Conservation (phyloP, 345 rosid genomes). For the Cardamine chenopodiifolia region DNA sequence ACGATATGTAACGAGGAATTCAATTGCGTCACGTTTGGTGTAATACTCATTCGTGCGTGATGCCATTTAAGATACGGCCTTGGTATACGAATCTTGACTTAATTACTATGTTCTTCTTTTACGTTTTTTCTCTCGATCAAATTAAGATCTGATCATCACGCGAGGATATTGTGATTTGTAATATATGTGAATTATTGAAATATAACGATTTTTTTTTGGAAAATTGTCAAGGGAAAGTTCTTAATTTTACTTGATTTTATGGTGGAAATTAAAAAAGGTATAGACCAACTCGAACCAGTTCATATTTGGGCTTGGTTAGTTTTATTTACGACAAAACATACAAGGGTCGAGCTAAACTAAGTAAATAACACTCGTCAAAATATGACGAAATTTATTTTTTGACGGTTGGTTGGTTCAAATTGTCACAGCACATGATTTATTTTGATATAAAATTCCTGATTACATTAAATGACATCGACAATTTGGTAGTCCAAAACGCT, state of each 20-base stretch:
- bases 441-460: neutral
- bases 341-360: neutral
- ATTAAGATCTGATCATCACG: slow-evolving; percentile 16
- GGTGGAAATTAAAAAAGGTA: neutral
- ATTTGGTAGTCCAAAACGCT: slow-evolving; percentile 3
- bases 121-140: neutral
- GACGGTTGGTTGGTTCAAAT: neutral
- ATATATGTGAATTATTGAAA: slow-evolving; percentile 29
- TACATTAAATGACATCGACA: neutral
- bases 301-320: neutral
- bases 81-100: slow-evolving; percentile 46
- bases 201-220: neutral
- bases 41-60: slow-evolving; percentile 42
- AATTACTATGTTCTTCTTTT: neutral
- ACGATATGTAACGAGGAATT: slow-evolving; percentile 38
- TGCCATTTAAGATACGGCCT: slow-evolving; percentile 42
- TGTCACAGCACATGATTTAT: neutral
- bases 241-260: neutral
- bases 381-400: neutral
- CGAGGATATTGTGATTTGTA: slow-evolving; percentile 17
- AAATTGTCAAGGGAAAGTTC: neutral
- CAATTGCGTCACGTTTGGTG: slow-evolving; percentile 46
- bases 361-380: neutral
- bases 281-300: neutral
- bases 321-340: neutral